Evolutionary conservation across 345 rosid genomes (phyloP).

Genomic region (Eucalyptus curtisii): DNA sequence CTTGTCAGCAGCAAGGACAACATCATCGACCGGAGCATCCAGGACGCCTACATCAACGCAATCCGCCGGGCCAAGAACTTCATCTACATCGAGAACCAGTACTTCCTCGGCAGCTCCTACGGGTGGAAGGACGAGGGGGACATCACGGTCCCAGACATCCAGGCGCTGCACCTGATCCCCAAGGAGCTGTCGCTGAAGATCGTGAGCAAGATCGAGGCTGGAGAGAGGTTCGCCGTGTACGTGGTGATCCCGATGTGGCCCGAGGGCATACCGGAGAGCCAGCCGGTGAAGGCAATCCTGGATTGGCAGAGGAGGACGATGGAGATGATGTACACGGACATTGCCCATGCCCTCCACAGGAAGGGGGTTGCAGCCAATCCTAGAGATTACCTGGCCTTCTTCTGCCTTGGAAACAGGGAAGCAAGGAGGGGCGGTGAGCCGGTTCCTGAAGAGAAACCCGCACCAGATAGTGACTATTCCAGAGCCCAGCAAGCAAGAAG

Average conservation of each 20-base stretch:
- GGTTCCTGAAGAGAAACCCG: constrained; percentile 28
- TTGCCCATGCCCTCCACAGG: constrained; percentile 28
- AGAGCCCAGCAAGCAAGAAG: constrained; percentile 68
- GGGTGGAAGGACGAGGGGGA: constrained; percentile 36
- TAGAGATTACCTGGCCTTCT: constrained; percentile 56
- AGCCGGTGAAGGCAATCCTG: constrained; percentile 59
- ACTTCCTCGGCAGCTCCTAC: constrained; percentile 72
- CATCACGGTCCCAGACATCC: constrained; percentile 29
- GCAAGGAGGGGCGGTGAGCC: constrained; percentile 20
- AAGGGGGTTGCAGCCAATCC: constrained; percentile 31
- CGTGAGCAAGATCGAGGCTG: constrained; percentile 63
- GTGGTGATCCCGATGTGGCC: constrained; percentile 91
- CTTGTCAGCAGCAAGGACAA: constrained; percentile 43
- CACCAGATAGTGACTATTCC: constrained; percentile 34
- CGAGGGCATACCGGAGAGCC: constrained; percentile 65
- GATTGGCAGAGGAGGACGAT: constrained; percentile 90
- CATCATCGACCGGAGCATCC: constrained; percentile 64
- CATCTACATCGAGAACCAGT: constrained; percentile 82
- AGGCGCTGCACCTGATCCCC: constrained; percentile 62
- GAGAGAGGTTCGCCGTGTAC: constrained; percentile 58
- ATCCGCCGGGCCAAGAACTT: constrained; percentile 73
- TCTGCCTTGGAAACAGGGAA: constrained; percentile 74
- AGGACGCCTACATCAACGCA: constrained; percentile 71
- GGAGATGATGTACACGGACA: constrained; percentile 81
- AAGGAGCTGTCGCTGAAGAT: constrained; percentile 75